Conservation (phyloP, 164 flowering plant species). For the Vitis amurensis region DNA sequence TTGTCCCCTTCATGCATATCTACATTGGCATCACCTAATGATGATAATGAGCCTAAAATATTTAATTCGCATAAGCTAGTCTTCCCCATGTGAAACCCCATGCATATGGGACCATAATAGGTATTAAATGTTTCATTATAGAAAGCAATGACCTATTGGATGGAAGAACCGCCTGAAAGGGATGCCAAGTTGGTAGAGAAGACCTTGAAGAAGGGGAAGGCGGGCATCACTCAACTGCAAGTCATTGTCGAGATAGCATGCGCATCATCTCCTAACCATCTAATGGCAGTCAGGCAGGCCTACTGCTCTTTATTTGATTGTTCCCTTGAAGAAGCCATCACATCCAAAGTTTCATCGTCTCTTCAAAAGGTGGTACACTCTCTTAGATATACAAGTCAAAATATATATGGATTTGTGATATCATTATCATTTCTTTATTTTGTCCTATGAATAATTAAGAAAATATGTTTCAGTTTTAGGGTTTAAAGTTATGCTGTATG, state of each 20-base stretch:
- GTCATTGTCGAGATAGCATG: conserved; percentile 33
- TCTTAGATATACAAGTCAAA: too few relatives aligned
- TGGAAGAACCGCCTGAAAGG: conserved; percentile 67
- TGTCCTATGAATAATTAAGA: too few relatives aligned
- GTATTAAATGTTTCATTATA: conserved; percentile 15
- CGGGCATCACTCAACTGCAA: background rate
- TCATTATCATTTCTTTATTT: too few relatives aligned
- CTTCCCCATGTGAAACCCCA: too few relatives aligned
- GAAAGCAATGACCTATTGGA: conserved; percentile 74
- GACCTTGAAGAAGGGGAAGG: conserved; percentile 35
- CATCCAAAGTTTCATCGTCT: conserved; percentile 30
- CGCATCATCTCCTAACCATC: conserved; percentile 66
- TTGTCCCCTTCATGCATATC: too few relatives aligned
- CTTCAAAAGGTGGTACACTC: conserved; percentile 38
- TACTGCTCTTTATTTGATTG: conserved; percentile 56
- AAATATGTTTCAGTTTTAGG: too few relatives aligned
- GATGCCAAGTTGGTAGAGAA: conserved; percentile 61
- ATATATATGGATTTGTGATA: too few relatives aligned
- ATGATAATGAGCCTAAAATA: too few relatives aligned
- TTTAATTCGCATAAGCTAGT: too few relatives aligned
- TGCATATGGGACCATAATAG: too few relatives aligned
- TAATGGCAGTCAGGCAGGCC: conserved; percentile 63
- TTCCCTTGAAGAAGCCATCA: conserved; percentile 77
- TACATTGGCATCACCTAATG: too few relatives aligned
- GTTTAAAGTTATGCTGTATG: too few relatives aligned